These are phyloP conservation scores for Fraxinus greggii DNA, from an alignment of 305 asterid species.

Conservation along the genomic window DNA sequence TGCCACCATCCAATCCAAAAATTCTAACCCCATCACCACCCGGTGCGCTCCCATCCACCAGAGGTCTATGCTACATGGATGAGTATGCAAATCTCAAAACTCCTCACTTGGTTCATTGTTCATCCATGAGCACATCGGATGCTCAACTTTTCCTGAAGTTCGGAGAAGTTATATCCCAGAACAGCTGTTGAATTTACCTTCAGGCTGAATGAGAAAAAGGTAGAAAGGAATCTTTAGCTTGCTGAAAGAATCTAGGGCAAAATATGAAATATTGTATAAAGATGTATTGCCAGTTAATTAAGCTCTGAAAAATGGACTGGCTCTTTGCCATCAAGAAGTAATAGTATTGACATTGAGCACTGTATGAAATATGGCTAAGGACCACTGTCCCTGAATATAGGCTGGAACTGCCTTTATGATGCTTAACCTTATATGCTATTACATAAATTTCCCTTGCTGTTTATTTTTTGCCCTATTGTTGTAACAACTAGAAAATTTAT, in stretches of 20 bases:
- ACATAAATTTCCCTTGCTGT: neutral
- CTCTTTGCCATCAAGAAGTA: neutral
- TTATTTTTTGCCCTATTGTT: neutral
- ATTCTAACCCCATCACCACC: constrained; percentile 9
- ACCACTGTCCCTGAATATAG: neutral
- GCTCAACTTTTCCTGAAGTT: constrained; percentile 55
- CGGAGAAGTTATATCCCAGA: constrained; percentile 50
- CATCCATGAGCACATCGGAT: constrained; percentile 89
- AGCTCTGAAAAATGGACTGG: neutral
- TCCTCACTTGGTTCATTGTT: constrained; percentile 79
- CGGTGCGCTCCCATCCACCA: constrained; percentile 37
- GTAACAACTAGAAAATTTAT: neutral
- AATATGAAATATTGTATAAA: constrained; percentile 23
- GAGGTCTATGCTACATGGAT: constrained; percentile 65
- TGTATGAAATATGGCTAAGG: neutral
- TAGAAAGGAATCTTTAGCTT: neutral
- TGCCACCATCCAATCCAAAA: constrained; percentile 39
- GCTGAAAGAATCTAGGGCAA: neutral
- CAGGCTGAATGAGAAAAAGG: neutral
- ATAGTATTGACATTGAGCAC: neutral
- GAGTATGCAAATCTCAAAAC: constrained; percentile 86
- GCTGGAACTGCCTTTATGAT: neutral
- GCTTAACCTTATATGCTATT: neutral
- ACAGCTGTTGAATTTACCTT: constrained; percentile 23
- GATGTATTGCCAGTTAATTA: neutral